Evolutionary conservation across 2,329 filamentous ascomycete genomes (phyloP).

Genomic region (Arthrobotrys entomopaga): DNA sequence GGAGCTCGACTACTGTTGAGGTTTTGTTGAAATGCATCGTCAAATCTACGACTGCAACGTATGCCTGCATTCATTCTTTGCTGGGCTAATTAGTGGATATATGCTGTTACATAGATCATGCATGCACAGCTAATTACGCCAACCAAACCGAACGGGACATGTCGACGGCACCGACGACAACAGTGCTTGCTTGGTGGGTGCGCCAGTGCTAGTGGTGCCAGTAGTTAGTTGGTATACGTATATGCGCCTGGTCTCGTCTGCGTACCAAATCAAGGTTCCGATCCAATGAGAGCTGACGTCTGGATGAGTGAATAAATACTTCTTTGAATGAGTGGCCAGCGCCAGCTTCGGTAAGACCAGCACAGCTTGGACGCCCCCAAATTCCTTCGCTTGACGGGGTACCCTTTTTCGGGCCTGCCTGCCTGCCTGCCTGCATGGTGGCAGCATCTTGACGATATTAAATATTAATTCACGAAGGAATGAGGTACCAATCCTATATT

Average conservation of each 20-base stretch:
- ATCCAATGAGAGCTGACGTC: constrained; percentile 21
- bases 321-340: too few species aligned
- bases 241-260: too few species aligned
- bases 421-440: too few species aligned
- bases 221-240: too few species aligned
- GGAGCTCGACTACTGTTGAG: not conserved
- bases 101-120: too few species aligned
- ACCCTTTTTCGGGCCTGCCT: constrained; percentile 30
- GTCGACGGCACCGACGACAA: too few species aligned
- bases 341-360: constrained; percentile 4
- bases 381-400: constrained; percentile 49
- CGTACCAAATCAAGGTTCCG: too few species aligned
- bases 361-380: constrained; percentile 6
- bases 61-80: constrained; percentile 37
- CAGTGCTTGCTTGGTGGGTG: too few species aligned
- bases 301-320: not conserved
- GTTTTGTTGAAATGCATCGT: constrained; percentile 1
- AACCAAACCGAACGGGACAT: not conserved
- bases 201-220: too few species aligned
- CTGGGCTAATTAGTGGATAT: not conserved
- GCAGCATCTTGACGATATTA: too few species aligned
- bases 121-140: constrained; percentile 5
- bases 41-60: constrained; percentile 51
- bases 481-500: too few species aligned
- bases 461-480: too few species aligned